Base-by-base conservation (phyloP, 2,329 filamentous ascomycete genomes). In the Aspergillus sergii region DNA sequence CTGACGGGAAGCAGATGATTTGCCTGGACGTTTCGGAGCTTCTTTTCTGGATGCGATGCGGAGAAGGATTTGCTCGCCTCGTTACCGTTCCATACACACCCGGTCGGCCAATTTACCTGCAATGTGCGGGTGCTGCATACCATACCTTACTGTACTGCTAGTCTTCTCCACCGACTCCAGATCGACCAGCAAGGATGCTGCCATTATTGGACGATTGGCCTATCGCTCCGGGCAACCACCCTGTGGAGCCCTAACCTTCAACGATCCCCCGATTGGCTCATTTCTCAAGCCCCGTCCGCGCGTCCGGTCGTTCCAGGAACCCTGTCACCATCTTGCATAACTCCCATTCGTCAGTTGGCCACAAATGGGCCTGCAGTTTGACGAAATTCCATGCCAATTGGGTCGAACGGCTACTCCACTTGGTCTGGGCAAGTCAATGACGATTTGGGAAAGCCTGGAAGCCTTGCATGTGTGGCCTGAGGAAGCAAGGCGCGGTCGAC, bases 131-230 rank as follows among this genome's bases (percentile, higher is more conserved):
- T 8, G 34, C 51, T 30, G 21, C 55, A 57, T 66, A 66, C 61
- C 59, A 59, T 68, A 69, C 61, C 34, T n/a, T 61, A 69, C 68
- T 12, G 57, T 64, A 60, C 39, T 11, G 46, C 50, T 23, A 34
- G 34, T 34, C 30, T 16, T 21, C 54, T 55, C 67, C 64, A 67
- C 62, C 60, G 36, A 43, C 43, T 63, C 58, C 66, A 65, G 67
- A 67, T 68, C 65, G 65, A 48, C 61, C 66, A 57, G 66, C 61
- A 68, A 69, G 65, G 67, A 64, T 53, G 57, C 48, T 19, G n/a
- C 36, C 63, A 66, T 67, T 64, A 70, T 69, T 71, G 68, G 69
- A 59, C 41, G 58, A 61, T 60, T 26, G 28, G n/a, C 3, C 14
- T 16, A 62, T 64, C 41, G 48, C 50, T 48, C 62, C 12, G 63